Base-by-base conservation (phyloP, 352 stramenopile species). In the Blastocystis sp. region DNA sequence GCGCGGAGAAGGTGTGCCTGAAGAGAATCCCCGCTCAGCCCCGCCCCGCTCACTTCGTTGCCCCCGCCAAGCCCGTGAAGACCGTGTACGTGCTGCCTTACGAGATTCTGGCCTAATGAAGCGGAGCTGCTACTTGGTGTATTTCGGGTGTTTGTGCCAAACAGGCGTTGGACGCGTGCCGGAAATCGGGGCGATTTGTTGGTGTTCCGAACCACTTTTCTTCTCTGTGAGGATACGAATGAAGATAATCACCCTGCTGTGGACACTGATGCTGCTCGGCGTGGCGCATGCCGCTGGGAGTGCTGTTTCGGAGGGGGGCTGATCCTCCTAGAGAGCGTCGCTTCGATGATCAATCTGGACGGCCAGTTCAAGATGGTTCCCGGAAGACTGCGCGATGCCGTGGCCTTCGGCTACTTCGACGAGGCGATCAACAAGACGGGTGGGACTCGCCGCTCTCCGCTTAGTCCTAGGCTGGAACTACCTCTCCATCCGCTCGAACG, bases 1-100 rank as follows among this genome's bases (percentile, higher is more conserved):
- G 28, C 28, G 91, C 90, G 59, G 89, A 92, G 42, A 91, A 94
- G 89, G 89, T 96, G 52, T 92, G 95, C 89, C 94, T 99, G 90
- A 99, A 99, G 95, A 93, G 96, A 89, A 90, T 93, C 78, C 95
- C 96, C 57, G 94, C 91, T 84, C 93, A 96, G 92, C 96, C 96
- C 45, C 78, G 63, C 78, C 61, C 43, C 66, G 40, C 40, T 70
- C 68, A 79, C 48, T 78, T 52, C 24, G 78, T 88, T 3, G 78
- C 78, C 66, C 78, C 78, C 48, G 69, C 54, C 54, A 88, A 88
- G 78, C 64, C 64, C 28, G 70, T 88, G 28, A 88, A 79, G 64
- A 88, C 78, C 11, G 78, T 88, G 4, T 79, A 76, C 60, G 64
- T 79, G 28, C 78, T 88, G 57, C 78, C 78, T 60, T 88, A 88